Percentiles rank a stretch among this genome's conserved stretches.
Conservation (phyloP, 176 grass and related monocot species). For the Triticum aestivum region IWGSC_CS_RefSeq_v2.1 NC_057812.1:148393018-148393517, state of each 20-base stretch:
- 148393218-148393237: conserved; percentile 62
- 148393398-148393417: conserved; percentile 52
- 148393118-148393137: conserved; percentile 71
- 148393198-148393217: conserved; percentile 48
- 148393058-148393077: conserved; percentile 54
- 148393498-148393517: conserved; percentile 49
- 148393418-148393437: conserved; percentile 69
- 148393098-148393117: conserved; percentile 43
- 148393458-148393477: conserved; percentile 43
- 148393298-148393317: conserved; percentile 40
- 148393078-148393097: conserved; percentile 44
- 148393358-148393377: conserved; percentile 44
- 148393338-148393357: conserved; percentile 52
- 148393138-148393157: conserved; percentile 44
- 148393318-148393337: conserved; percentile 67
- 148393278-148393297: conserved; percentile 33
- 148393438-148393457: conserved; percentile 64
- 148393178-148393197: conserved; percentile 49
- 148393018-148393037: conserved; percentile 47
- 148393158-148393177: conserved; percentile 43
- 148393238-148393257: conserved; percentile 55
- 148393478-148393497: conserved; percentile 43
- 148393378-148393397: conserved; percentile 34
- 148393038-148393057: conserved; percentile 43
- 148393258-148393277: conserved; percentile 48